Evolutionary conservation across 352 stramenopile genomes (phyloP).

Genomic region (Halophytophthora polymorphica): DNA sequence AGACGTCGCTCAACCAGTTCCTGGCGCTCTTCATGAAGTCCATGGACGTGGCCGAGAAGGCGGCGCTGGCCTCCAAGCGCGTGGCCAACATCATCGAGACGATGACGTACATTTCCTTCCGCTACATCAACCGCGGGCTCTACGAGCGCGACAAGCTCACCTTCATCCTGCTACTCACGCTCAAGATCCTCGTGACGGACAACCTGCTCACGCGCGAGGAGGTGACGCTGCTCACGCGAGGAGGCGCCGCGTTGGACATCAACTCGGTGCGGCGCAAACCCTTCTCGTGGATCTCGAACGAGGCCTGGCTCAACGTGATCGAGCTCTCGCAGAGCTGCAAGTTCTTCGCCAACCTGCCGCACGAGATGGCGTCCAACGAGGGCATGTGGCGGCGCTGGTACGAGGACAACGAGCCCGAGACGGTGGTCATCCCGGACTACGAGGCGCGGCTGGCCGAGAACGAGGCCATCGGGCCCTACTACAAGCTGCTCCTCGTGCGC

Average conservation of each 20-base stretch:
- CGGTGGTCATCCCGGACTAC: conserved; percentile 94
- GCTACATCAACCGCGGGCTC: conserved; percentile 97
- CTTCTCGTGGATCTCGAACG: conserved; percentile 97
- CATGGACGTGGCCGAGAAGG: conserved; percentile 97
- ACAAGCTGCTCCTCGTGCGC: conserved; percentile 96
- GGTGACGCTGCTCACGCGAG: conserved; percentile 94
- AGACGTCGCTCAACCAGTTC: conserved; percentile 98
- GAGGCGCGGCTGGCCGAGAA: conserved; percentile 92
- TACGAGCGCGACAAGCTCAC: conserved; percentile 99
- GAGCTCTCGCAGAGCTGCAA: conserved; percentile 94
- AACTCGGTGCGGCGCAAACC: conserved; percentile 95
- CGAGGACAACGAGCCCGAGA: conserved; percentile 97
- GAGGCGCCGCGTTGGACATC: conserved; percentile 96
- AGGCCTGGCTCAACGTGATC: conserved; percentile 97
- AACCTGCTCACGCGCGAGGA: conserved; percentile 91
- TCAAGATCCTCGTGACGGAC: conserved; percentile 98
- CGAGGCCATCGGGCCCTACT: conserved; percentile 93
- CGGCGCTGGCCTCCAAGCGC: conserved; percentile 95
- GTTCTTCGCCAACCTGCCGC: conserved; percentile 96
- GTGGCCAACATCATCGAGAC: conserved; percentile 99
- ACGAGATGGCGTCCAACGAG: conserved; percentile 96
- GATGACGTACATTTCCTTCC: conserved; percentile 99
- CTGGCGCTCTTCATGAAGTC: conserved; percentile 96
- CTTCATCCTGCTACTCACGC: conserved; percentile 95
- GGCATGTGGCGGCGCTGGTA: conserved; percentile 97